A percentile compares a stretch with the other conserved stretches of the same genome.
Conservation (phyloP, 2,329 filamentous ascomycete genomes). For the Davidsoniella australis region DNA sequence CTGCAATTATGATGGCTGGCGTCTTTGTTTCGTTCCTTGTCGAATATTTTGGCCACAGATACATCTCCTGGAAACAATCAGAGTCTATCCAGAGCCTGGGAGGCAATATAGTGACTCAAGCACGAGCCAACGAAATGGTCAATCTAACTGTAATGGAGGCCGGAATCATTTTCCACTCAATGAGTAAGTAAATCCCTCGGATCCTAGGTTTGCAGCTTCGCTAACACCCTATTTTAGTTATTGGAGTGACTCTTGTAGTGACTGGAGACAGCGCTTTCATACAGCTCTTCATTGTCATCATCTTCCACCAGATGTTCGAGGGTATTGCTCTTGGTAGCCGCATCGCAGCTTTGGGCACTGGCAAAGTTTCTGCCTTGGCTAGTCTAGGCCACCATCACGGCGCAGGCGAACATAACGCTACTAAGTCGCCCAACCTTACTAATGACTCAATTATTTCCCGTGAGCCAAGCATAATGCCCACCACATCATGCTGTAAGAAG, state of each 20-base stretch:
- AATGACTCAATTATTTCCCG: not conserved
- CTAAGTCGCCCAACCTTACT: not conserved
- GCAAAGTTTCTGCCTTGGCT: slow-evolving; percentile 12
- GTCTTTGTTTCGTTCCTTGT: slow-evolving; percentile 56
- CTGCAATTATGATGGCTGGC: slow-evolving; percentile 57
- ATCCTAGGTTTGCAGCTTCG: not conserved
- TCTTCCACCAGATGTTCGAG: slow-evolving; percentile 68
- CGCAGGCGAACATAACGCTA: not conserved
- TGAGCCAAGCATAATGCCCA: slow-evolving; percentile 10
- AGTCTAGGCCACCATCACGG: slow-evolving; percentile 15
- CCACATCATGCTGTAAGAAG: slow-evolving; percentile 31
- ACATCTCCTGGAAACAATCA: slow-evolving; percentile 25
- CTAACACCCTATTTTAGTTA: slow-evolving; percentile 25
- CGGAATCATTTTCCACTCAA: slow-evolving; percentile 59
- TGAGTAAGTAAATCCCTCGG: slow-evolving; percentile 29
- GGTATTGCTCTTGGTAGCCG: slow-evolving; percentile 50
- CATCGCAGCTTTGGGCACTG: slow-evolving; percentile 41
- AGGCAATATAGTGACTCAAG: slow-evolving; percentile 16
- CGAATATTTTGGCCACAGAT: slow-evolving; percentile 47
- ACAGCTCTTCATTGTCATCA: slow-evolving; percentile 47
- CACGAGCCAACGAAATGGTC: slow-evolving; percentile 30
- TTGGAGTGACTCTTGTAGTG: slow-evolving; percentile 46
- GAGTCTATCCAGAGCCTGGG: slow-evolving; percentile 17
- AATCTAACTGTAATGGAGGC: slow-evolving; percentile 54
- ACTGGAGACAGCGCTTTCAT: slow-evolving; percentile 37